Conservation (phyloP, 352 stramenopile genomes). For the Pythium phragmitis region DNA sequence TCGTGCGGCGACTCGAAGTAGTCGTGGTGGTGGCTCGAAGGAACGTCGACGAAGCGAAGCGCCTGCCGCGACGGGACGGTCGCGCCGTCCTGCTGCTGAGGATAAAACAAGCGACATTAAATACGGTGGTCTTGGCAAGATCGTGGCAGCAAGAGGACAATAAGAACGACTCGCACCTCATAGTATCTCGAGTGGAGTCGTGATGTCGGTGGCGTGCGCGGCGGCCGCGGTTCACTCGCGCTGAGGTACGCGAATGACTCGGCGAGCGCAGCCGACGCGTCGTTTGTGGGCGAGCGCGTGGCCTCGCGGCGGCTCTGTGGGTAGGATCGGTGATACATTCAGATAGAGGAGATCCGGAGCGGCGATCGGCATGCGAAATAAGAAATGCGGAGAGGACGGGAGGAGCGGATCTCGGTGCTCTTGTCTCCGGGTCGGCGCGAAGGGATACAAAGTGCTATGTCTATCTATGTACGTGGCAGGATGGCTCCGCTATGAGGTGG, state of each 20-base stretch:
- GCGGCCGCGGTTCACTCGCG: constrained; percentile 22
- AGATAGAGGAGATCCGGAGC: neutral
- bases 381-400: neutral
- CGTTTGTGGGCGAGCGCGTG: constrained; percentile 8
- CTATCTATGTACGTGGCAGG: constrained; percentile 3
- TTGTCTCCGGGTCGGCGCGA: neutral
- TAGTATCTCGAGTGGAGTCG: constrained; percentile 20
- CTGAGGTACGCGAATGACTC: constrained; percentile 24
- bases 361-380: constrained; percentile 11
- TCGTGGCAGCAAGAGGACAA: neutral
- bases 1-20: neutral
- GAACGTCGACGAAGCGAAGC: constrained; percentile 6
- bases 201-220: constrained; percentile 20
- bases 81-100: neutral
- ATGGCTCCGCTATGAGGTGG: neutral
- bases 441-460: neutral
- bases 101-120: neutral
- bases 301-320: constrained; percentile 17
- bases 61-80: constrained; percentile 1
- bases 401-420: neutral
- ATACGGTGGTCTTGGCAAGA: neutral
- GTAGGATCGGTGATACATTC: constrained; percentile 22
- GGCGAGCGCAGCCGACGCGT: constrained; percentile 17
- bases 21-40: constrained; percentile 4
- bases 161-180: constrained; percentile 3